Percentiles rank a stretch among this genome's conserved stretches.
Conservation (phyloP, 352 stramenopile species). For the Globisporangium okanoganense region DNA sequence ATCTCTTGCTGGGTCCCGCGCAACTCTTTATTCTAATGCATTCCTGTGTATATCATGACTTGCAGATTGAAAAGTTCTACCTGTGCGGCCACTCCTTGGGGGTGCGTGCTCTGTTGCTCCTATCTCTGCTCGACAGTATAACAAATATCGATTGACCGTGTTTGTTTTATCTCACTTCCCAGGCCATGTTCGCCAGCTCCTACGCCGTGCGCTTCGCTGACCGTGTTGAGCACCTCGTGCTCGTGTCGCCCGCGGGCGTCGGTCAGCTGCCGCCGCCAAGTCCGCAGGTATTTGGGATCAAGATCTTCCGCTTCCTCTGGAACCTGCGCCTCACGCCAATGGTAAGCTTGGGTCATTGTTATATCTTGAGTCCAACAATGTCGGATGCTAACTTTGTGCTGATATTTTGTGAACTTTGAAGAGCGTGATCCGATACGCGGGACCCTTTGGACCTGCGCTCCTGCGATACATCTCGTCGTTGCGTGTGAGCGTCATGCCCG, state of each 20-base stretch:
- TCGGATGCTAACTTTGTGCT: background rate
- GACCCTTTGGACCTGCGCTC: conserved; percentile 46
- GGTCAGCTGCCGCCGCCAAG: conserved; percentile 29
- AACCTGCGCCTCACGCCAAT: conserved; percentile 50
- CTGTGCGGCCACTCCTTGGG: conserved; percentile 64
- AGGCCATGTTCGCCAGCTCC: conserved; percentile 60
- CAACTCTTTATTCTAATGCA: background rate
- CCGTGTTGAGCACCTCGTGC: conserved; percentile 46
- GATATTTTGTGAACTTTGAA: conserved; percentile 1
- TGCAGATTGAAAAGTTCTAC: conserved; percentile 55
- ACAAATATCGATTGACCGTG: background rate
- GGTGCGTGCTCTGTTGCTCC: conserved; percentile 17
- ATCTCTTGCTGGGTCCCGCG: no score
- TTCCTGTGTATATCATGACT: background rate
- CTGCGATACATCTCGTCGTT: conserved; percentile 39
- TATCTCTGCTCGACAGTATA: background rate
- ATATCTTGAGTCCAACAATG: background rate
- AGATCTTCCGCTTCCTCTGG: conserved; percentile 49
- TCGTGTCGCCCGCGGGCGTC: conserved; percentile 63
- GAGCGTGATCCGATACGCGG: conserved; percentile 46
- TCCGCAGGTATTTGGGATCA: conserved; percentile 28
- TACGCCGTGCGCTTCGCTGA: conserved; percentile 44
- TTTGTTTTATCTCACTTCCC: background rate
- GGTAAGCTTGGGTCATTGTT: conserved; percentile 15
- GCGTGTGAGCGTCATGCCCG: conserved; percentile 51